Evolutionary conservation across 164 flowering plant genomes (phyloP).

Genomic region (Tetracentron sinense): DNA sequence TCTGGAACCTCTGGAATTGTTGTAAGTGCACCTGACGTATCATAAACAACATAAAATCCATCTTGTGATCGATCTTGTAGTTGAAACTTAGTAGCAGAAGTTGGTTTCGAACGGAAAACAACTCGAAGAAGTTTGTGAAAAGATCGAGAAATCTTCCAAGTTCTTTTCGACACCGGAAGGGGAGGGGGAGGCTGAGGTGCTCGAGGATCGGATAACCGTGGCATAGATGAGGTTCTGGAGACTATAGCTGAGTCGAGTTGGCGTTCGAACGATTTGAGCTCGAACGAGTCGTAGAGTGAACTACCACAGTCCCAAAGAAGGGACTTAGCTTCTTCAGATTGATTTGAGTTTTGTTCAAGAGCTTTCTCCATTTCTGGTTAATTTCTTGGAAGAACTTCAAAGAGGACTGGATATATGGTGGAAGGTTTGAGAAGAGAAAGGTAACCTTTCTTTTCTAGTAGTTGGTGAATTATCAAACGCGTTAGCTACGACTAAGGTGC

Average conservation of each 20-base stretch:
- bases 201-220: constrained; percentile 39
- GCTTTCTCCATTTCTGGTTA: constrained; percentile 11
- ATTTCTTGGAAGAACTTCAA: neutral
- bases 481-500: constrained; percentile 16
- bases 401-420: constrained; percentile 2
- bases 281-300: constrained; percentile 87
- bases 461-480: constrained; percentile 20
- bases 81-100: neutral
- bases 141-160: constrained; percentile 58
- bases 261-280: constrained; percentile 72
- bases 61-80: constrained; percentile 8
- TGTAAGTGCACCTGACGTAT: constrained; percentile 33
- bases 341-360: neutral
- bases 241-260: constrained; percentile 74
- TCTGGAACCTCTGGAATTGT: constrained; percentile 57
- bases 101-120: constrained; percentile 35
- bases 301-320: constrained; percentile 85
- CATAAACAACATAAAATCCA: constrained; percentile 26
- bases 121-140: constrained; percentile 46
- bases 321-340: constrained; percentile 5
- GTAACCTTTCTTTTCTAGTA: too few species aligned
- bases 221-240: constrained; percentile 65
- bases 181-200: constrained; percentile 21
- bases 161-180: constrained; percentile 5
- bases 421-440: neutral